These are phyloP conservation scores for Cenchrus purpureus DNA, from an alignment of 176 grass and related monocot species.

Conservation along the genomic window DNA sequence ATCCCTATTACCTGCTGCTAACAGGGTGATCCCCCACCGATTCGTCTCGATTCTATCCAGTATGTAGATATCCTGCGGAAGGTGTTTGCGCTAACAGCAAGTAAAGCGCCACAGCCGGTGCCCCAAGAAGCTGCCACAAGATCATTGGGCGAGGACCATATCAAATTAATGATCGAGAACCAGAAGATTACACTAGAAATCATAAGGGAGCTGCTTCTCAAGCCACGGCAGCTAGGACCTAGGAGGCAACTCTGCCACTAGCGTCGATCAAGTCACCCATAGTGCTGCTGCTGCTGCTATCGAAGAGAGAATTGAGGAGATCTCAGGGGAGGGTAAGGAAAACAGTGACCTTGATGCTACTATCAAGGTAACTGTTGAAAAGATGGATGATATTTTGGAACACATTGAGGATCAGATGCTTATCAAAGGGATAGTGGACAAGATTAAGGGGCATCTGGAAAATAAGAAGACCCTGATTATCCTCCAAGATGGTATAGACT, in stretches of 20 bases:
- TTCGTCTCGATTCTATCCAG: background rate
- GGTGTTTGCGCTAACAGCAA: background rate
- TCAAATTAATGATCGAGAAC: too few species aligned
- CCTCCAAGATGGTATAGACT: background rate
- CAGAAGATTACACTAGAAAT: too few species aligned
- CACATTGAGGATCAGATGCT: background rate
- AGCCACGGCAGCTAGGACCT: too few species aligned
- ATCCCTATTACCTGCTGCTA: too few species aligned
- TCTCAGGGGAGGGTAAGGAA: too few species aligned
- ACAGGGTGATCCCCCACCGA: background rate
- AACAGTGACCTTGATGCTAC: too few species aligned
- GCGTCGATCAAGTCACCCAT: too few species aligned
- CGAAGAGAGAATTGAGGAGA: rapidly evolving
- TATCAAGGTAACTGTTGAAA: too few species aligned
- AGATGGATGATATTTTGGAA: too few species aligned
- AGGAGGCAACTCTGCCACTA: too few species aligned
- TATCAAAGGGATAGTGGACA: background rate
- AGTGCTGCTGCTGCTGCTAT: background rate
- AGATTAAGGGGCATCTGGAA: background rate
- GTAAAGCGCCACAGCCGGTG: background rate
- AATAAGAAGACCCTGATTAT: background rate
- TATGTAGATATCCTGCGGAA: background rate
- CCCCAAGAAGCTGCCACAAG: background rate
- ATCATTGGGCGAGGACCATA: background rate
- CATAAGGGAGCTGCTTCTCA: too few species aligned